A percentile compares a stretch with the other conserved stretches of the same genome.
These are phyloP conservation scores for Dalbergia oliveri DNA, from an alignment of 306 rosid genomes.

Conservation along the genomic window DNA sequence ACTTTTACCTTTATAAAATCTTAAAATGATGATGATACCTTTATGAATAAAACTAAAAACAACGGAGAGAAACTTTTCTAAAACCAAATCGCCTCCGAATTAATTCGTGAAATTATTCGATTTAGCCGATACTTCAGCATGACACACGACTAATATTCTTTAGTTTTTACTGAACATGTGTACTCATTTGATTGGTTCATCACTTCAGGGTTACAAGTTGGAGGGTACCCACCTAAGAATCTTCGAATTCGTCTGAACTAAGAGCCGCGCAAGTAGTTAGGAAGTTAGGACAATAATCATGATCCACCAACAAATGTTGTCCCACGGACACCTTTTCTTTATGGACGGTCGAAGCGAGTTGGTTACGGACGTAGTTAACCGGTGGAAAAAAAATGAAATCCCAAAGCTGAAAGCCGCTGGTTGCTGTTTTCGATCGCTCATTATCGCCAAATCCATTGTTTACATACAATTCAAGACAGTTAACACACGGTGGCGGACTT, in stretches of 20 bases:
- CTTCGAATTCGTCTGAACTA: background rate
- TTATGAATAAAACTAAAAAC: no score
- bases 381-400: constrained; percentile 38
- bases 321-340: constrained; percentile 20
- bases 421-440: constrained; percentile 8
- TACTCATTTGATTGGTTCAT: no score
- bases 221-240: no score
- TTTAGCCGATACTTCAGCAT: no score
- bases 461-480: constrained; percentile 1
- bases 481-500: constrained; percentile 44
- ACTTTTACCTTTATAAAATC: no score
- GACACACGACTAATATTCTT: no score
- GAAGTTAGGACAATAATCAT: constrained; percentile 35
- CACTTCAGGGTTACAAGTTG: no score
- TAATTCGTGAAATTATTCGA: no score
- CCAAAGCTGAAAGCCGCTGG: background rate
- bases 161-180: no score
- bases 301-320: constrained; percentile 42
- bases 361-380: constrained; percentile 55
- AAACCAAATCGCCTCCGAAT: no score
- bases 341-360: constrained; percentile 18
- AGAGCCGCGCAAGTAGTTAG: constrained; percentile 48
- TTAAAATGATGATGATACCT: no score
- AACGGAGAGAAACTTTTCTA: no score
- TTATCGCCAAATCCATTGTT: constrained; percentile 55